A percentile compares a stretch with the other conserved stretches of the same genome.
Conservation (phyloP, 2,329 filamentous ascomycete species). For the Colletotrichum noveboracense region DNA sequence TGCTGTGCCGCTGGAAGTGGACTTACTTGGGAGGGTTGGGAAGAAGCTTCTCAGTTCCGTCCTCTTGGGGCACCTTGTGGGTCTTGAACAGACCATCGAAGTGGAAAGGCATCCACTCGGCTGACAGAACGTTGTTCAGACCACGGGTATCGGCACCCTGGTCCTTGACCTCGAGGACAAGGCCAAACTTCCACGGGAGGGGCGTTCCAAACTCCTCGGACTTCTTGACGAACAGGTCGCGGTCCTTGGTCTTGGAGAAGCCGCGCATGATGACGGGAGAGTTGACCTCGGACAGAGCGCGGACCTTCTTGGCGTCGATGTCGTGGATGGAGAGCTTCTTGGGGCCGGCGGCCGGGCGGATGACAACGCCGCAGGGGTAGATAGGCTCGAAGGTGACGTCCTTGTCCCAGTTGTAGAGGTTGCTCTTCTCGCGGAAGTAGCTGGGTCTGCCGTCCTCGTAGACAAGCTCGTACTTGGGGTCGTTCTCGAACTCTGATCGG, state of each 20-base stretch:
- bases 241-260: constrained; percentile 51
- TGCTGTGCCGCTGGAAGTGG: background rate
- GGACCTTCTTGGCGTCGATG: constrained; percentile 49
- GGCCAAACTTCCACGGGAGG: constrained; percentile 57
- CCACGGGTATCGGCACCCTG: constrained; percentile 45
- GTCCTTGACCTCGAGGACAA: constrained; percentile 57
- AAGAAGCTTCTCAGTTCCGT: constrained; percentile 44
- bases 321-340: constrained; percentile 43
- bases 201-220: constrained; percentile 52
- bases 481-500: constrained; percentile 42
- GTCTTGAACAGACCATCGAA: constrained; percentile 64
- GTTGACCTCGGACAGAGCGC: constrained; percentile 50
- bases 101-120: constrained; percentile 63
- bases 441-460: constrained; percentile 49
- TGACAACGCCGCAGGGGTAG: constrained; percentile 50
- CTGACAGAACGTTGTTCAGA: constrained; percentile 57
- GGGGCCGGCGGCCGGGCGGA: constrained; percentile 39
- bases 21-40: constrained; percentile 49
- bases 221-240: constrained; percentile 50
- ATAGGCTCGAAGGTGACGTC: constrained; percentile 48
- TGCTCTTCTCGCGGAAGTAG: constrained; percentile 54
- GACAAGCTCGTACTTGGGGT: constrained; percentile 48
- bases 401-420: constrained; percentile 46
- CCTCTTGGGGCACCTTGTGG: constrained; percentile 39
- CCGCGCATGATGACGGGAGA: constrained; percentile 60